Base-by-base conservation (phyloP, 345 rosid genomes). In the Citrus inodora region DNA sequence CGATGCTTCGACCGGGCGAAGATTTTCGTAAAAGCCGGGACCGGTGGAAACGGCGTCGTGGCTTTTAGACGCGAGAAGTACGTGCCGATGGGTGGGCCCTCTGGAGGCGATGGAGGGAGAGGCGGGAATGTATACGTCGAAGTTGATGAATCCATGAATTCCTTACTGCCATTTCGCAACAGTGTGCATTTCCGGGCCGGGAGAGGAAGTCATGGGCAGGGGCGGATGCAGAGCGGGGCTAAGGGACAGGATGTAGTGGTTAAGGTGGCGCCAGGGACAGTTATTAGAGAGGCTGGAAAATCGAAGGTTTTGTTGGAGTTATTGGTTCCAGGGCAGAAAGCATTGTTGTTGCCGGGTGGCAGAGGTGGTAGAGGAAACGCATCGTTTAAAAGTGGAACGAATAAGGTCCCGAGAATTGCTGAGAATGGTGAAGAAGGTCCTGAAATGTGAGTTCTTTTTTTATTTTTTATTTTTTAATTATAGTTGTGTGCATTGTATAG, bases 361-460 rank as follows among this genome's bases (percentile, higher is more conserved):
- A 88, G 96, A 87, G 99, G 99, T 62, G 98, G 99, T 19, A 82
- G 98, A 88, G 99, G 98, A 76, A 95, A 95, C 84, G 93, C 95
- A 24, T 90, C 99, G 2, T 95, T 93, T 78, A 95, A 92, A 83
- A 85, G 91, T 0, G 97, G 97, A 64, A 82, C 80, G 68, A 93
- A 95, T 83, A 92, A 91, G 83, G 98, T 84, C 38, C 99, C 98
- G 1, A 86, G 91, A 87, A 93, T 93, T 76, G 98, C 97, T 17
- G 99, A 95, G 86, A 95, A 92, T 79, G 98, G 98, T 21, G 99
- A 95, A 89, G 94, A 87, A 78, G 99, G 99, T 80, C 82, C 90
- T n/a, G 97, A 95, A 90, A 88, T 93, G 99, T 93, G 85, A 89
- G 99, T 86, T 53, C 67, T 75, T 66, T 28, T 69, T 21, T 48